Evolutionary conservation across 169 alveolate genomes (phyloP).

Genomic region (Babesia bovis): DNA sequence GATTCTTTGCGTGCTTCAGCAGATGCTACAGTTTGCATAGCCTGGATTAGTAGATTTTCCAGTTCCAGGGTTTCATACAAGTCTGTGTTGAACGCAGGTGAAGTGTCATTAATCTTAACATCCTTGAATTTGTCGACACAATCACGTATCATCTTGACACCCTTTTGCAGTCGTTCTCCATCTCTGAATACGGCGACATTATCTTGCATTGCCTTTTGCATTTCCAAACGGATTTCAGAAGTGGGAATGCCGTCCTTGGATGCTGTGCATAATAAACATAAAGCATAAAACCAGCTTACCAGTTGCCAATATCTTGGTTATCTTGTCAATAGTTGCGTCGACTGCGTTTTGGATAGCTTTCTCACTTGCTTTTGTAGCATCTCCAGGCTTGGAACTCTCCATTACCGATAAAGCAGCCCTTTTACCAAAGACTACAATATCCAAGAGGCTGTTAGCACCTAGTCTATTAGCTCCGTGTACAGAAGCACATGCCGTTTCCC

Average conservation of each 20-base stretch:
- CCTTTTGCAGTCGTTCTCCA: slow-evolving; percentile 85
- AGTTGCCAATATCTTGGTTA: slow-evolving; percentile 29
- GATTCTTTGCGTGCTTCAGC: slow-evolving; percentile 95
- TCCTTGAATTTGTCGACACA: slow-evolving; percentile 80
- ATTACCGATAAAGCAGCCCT: slow-evolving; percentile 89
- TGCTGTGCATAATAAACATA: slow-evolving; percentile 39
- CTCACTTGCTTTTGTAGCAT: slow-evolving; percentile 7
- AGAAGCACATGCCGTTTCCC: slow-evolving; percentile 98
- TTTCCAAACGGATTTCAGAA: slow-evolving; percentile 63
- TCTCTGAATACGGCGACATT: slow-evolving; percentile 95
- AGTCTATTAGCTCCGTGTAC: slow-evolving; percentile 99
- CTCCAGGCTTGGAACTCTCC: not conserved
- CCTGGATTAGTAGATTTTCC: slow-evolving; percentile 89
- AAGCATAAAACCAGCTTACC: not conserved
- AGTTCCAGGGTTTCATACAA: slow-evolving; percentile 93
- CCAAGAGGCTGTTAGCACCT: slow-evolving; percentile 97
- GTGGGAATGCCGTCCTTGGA: slow-evolving; percentile 59
- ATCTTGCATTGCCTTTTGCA: slow-evolving; percentile 90
- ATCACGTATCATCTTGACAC: slow-evolving; percentile 81
- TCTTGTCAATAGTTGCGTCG: slow-evolving; percentile 19
- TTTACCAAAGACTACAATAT: slow-evolving; percentile 95
- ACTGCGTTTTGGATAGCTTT: not conserved
- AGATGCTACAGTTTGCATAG: slow-evolving; percentile 89
- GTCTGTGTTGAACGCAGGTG: slow-evolving; percentile 94
- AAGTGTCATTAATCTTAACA: slow-evolving; percentile 87